phyloP scores from a whole-genome alignment of 108 stramenopile genomes.

The Cyclostephanos tholiformis region DNA sequence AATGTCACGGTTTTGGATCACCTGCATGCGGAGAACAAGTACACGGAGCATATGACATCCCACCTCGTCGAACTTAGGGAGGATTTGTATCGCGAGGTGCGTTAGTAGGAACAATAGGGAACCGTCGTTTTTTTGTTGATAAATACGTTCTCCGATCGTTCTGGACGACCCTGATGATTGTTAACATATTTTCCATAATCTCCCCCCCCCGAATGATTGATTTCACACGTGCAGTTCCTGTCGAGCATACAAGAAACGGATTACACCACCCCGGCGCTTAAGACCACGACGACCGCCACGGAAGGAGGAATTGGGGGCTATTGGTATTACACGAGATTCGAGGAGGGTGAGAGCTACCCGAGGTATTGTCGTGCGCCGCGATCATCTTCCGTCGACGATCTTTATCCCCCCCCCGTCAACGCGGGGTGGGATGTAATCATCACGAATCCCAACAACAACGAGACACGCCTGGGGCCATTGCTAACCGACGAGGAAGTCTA shows the following conservation, averaged over 20 bases:
- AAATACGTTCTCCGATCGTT: no score
- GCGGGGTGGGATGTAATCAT: conserved; percentile 23
- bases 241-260: conserved; percentile 83
- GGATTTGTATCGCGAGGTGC: conserved; percentile 67
- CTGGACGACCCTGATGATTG: conserved; percentile 16
- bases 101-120: no score
- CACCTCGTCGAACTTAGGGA: conserved; percentile 67
- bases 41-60: conserved; percentile 59
- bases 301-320: conserved; percentile 19
- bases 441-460: conserved; percentile 53
- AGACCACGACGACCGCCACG: conserved; percentile 24
- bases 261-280: conserved; percentile 68
- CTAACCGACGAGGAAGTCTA: conserved; percentile 72
- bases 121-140: no score
- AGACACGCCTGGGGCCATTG: conserved; percentile 55
- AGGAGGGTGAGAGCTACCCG: conserved; percentile 87
- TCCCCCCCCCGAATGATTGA: conserved; percentile 40
- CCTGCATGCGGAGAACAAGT: conserved; percentile 85
- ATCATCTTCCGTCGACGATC: conserved; percentile 10
- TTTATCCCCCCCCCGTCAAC: conserved; percentile 29
- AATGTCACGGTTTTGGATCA: conserved; percentile 76
- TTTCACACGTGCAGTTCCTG: conserved; percentile 16
- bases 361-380: conserved; percentile 82
- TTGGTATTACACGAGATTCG: conserved; percentile 89
- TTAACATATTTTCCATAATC: not conserved